Base-by-base conservation (phyloP, 306 rosid species). In the Vicia villosa region DNA sequence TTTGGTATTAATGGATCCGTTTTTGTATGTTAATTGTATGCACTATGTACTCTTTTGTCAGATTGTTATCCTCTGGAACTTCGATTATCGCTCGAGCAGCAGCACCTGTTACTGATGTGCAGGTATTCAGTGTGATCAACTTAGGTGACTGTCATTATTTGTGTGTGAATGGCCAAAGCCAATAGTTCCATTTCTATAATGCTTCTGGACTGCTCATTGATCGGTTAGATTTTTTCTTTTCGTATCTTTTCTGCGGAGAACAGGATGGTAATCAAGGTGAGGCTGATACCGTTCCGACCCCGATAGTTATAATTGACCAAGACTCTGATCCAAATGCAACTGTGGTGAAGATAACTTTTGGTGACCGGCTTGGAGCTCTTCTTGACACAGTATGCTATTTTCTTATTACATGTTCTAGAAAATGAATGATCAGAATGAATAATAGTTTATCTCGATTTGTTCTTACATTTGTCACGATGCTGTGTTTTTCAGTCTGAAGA, bases 261-360 rank as follows among this genome's bases (percentile, higher is more conserved):
- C 82, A 88, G 83, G 88, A 80, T 66, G 95, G 84, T 74, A 83
- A 69, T 77, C 77, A 64, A 56, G 79, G 84, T 21, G 26, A 22
- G 26, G 3, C 26, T 22, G 26, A 22, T 22, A 22, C 26, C 26
- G 26, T 22, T 22, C 26, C 26, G 3, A 22, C 26, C 3, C 3
- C 26, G 26, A 22, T 22, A 22, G 26, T 22, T 3, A 22, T 22
- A 1, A 1, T 22, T 22, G 26, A 22, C 26, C 26, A 22, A 22
- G 26, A 22, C 26, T 22, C 26, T 22, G 26, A 22, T 22, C 26
- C 3, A 3, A 22, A 22, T 22, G 26, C 26, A 22, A 22, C 26
- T 22, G 26, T 22, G 26, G 26, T 22, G 26, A 22, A 22, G 26
- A 22, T 22, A 22, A 22, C 26, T 22, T 22, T 22, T 22, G 26